Base-by-base conservation (phyloP, 169 alveolate species). In the Cryptosporidium sp. region DNA sequence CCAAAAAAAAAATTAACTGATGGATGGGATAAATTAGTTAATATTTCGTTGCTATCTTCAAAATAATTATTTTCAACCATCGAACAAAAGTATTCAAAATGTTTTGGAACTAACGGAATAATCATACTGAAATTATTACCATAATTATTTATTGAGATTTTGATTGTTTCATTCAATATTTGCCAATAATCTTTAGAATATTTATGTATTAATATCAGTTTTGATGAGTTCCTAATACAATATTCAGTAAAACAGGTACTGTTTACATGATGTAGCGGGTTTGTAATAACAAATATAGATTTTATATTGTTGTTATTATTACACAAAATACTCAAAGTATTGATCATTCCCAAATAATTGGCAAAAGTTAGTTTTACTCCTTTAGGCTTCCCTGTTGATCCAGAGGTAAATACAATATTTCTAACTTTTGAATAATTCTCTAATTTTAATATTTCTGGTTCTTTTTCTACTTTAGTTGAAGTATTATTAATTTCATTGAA, bases 251-350 rank as follows among this genome's bases (percentile, higher is more conserved):
- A 43, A 33, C 85, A 91, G 16, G 93, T 85, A 50, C 92, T 61
- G 59, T 92, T 92, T 21, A 86, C 55, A 86, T 92, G 94, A 50
- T 92, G 93, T 12, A 92, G 68, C 29, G 94, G 94, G 50, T 92
- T 92, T 48, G 91, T 86, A n/a, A 85, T n/a, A 8, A 92, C 84
- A 39, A 92, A 59, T 8, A 29, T 86, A 71, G 45, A 43, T 23
- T 70, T 65, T 41, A 29, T 59, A 5, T 59, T 6, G 14, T 67
- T 55, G n/a, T 39, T 45, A 55, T 50, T 50, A 4, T 5, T 74
- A 23, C 59, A 70, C n/a, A 67, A 55, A 23, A 48, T 31, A 23
- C 67, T 52, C 9, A 80, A 61, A 23, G 89, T 31, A 23, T 39
- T 23, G 3, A 80, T 65, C 68, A 48, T 62, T 26, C 41, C 65